Conservation (phyloP, 305 asterid genomes). For the Fraxinus paxiana region DNA sequence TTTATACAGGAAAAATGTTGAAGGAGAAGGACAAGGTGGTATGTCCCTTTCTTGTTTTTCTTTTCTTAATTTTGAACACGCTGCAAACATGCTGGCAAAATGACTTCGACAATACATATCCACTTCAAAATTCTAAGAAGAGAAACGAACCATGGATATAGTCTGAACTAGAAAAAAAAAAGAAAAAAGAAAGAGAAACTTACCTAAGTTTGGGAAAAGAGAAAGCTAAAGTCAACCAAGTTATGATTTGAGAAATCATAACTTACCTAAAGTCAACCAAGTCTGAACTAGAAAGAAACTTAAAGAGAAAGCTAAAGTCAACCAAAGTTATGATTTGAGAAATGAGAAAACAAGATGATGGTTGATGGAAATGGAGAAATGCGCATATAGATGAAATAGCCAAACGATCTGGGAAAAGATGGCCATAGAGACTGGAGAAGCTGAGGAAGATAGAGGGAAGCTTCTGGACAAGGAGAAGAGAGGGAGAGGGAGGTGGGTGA, state of each 20-base stretch:
- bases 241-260: too few species aligned
- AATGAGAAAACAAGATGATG: background rate
- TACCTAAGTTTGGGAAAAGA: too few species aligned
- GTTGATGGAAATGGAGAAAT: background rate
- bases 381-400: background rate
- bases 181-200: too few species aligned
- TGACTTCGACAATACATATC: background rate
- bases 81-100: background rate
- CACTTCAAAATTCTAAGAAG: background rate
- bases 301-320: background rate
- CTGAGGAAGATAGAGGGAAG: background rate
- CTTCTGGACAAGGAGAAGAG: background rate
- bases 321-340: background rate
- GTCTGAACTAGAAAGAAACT: background rate
- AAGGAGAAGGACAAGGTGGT: background rate
- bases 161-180: background rate
- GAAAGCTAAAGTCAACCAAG: too few species aligned
- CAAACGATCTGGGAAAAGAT: background rate
- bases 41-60: background rate
- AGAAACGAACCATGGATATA: background rate
- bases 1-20: background rate
- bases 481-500: background rate
- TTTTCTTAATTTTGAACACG: background rate
- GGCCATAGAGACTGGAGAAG: slow-evolving; percentile 1
- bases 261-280: too few species aligned